phyloP scores from a whole-genome alignment of 2,329 filamentous ascomycete genomes.

The Alternaria rosae region DNA sequence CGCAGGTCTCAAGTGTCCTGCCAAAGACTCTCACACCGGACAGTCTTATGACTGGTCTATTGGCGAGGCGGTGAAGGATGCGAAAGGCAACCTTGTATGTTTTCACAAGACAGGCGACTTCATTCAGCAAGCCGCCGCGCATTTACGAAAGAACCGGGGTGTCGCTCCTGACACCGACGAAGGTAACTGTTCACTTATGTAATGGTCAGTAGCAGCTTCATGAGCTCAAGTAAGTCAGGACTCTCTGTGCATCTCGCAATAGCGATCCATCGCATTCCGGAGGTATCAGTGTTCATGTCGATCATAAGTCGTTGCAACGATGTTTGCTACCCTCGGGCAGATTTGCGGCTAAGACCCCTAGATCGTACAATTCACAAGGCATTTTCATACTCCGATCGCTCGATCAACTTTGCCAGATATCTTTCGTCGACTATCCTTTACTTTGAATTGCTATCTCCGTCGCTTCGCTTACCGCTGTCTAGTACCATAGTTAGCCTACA shows the following conservation, averaged over 20 bases:
- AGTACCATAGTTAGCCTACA: constrained; percentile 2
- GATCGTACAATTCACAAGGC: constrained; percentile 2
- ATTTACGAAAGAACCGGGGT: constrained; percentile 36
- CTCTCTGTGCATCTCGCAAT: neutral
- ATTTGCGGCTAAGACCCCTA: neutral
- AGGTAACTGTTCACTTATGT: neutral
- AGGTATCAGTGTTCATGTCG: neutral
- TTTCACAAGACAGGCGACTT: constrained; percentile 49
- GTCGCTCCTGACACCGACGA: constrained; percentile 19
- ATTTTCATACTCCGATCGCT: neutral
- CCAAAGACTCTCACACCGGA: constrained; percentile 45
- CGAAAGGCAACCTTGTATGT: constrained; percentile 45
- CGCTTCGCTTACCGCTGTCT: constrained; percentile 14
- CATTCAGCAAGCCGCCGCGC: constrained; percentile 41
- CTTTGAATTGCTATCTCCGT: neutral
- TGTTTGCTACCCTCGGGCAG: neutral
- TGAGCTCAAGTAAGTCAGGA: neutral
- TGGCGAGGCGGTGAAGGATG: constrained; percentile 42
- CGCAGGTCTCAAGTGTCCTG: constrained; percentile 39
- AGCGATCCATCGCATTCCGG: neutral
- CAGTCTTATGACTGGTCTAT: constrained; percentile 43
- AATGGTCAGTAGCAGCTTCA: neutral
- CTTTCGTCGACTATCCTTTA: neutral
- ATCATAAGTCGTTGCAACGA: neutral
- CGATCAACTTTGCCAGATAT: neutral